Evolutionary conservation across 306 rosid species (phyloP), one percentile per base, ranked within the genome.

Genomic region (Alnus glutinosa): DNA sequence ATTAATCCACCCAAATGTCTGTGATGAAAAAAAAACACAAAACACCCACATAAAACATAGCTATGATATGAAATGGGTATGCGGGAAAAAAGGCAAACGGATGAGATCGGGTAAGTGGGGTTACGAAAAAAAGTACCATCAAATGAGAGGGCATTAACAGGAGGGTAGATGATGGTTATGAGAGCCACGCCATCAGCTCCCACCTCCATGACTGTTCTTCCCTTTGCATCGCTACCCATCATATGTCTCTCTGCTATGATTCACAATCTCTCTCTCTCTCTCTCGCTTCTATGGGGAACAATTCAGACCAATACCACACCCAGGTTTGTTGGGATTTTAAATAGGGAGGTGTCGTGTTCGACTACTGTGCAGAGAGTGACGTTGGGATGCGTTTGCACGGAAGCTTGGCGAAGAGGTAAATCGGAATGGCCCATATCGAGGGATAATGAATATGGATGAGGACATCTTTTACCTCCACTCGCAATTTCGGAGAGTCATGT

Each of bases 111-210:
- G 62, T 44, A 16, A 37, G 13, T 42, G 9, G 15, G 54, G 1
- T 9, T 13, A 0, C 3, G 19, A 47, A 54, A 57, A 57, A 16
- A 46, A 44, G 62, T 90, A 93, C 99, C 99, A 78, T 93, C 99
- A 49, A 86, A 81, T 14, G 99, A 91, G 79, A 96, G 99, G 50
- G 99, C 91, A 84, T 96, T 96, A 75, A 96, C 97, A 37, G 99
- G 99, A 74, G 99, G 99, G 73, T 96, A 88, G 89, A 93, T 79
- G 85, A 95, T 84, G 75, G 98, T 93, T 89, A 95, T 91, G 75
- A 96, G 36, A 78, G 92, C 99, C 48, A 96, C 89, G 5, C 99
- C 98, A 81, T 96, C 99, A 62, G 88, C 78, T 76, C 98, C 99
- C 46, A 96, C 94, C 37, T 96, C 92, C 84, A 96, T 37, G 14